Percentiles rank a stretch among this genome's conserved stretches.
phyloP scores from a whole-genome alignment of 352 stramenopile genomes.

The Pythium biforme region DNA sequence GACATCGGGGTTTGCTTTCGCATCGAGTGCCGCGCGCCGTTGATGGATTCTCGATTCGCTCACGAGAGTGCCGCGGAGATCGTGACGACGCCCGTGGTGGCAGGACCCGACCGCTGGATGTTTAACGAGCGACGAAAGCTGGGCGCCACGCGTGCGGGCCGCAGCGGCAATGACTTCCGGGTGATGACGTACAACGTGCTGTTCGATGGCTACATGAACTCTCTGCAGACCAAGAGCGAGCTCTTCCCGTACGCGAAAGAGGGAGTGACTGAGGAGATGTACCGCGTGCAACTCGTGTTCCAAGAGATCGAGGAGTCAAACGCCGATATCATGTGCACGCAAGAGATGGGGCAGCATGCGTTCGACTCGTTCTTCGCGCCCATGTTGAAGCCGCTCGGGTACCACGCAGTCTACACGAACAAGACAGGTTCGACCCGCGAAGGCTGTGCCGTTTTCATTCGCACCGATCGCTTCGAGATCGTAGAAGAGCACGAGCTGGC shows the following conservation, averaged over 20 bases:
- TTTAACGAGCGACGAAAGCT: constrained; percentile 42
- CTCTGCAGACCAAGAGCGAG: constrained; percentile 46
- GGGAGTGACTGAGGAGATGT: constrained; percentile 51
- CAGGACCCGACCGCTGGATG: constrained; percentile 49
- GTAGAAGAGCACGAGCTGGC: constrained; percentile 45
- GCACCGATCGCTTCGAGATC: constrained; percentile 42
- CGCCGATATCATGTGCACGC: constrained; percentile 62
- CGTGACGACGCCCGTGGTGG: constrained; percentile 37
- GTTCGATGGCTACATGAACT: constrained; percentile 70
- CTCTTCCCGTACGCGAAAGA: constrained; percentile 62
- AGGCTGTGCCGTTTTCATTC: constrained; percentile 63
- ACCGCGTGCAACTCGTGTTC: constrained; percentile 72
- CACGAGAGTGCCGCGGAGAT: constrained; percentile 36
- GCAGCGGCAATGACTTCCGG: constrained; percentile 38
- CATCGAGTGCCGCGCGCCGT: constrained; percentile 54
- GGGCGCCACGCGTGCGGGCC: constrained; percentile 13
- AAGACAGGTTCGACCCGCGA: constrained; percentile 72
- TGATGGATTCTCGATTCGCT: constrained; percentile 30
- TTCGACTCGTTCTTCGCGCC: constrained; percentile 59
- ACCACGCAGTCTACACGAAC: constrained; percentile 48
- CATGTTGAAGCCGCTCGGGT: constrained; percentile 52
- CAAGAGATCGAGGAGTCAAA: constrained; percentile 70
- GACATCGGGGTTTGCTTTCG: constrained; percentile 51
- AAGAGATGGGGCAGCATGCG: constrained; percentile 67
- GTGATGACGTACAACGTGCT: constrained; percentile 86